Evolutionary conservation across 371 early-diverging fungal species (phyloP).

Genomic region (Rhizopus delemar): DNA sequence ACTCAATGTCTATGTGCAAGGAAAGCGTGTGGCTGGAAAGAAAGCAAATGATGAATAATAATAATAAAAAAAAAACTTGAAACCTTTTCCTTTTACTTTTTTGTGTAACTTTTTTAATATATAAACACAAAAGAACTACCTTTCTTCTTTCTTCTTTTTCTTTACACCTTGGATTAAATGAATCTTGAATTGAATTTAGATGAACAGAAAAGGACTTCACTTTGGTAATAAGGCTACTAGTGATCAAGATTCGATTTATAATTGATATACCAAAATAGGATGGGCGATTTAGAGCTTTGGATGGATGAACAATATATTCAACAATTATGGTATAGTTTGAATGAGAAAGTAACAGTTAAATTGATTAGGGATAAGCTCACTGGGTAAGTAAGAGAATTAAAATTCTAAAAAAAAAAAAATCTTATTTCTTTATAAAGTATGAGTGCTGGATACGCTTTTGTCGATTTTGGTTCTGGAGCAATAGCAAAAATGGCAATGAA

Average conservation of each 20-base stretch:
- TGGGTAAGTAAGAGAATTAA: constrained; percentile 44
- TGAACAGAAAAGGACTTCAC: not conserved
- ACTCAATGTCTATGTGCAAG: constrained; percentile 60
- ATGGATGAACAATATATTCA: constrained; percentile 76
- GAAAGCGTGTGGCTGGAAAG: constrained; percentile 46
- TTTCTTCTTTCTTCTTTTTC: not conserved
- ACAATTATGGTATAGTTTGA: constrained; percentile 64
- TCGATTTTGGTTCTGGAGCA: constrained; percentile 61
- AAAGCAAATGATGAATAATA: not conserved
- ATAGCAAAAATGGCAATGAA: constrained; percentile 65
- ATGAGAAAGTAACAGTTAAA: constrained; percentile 75
- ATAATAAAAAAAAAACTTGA: not conserved
- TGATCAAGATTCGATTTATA: not conserved
- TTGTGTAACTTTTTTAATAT: not conserved
- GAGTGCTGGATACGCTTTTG: constrained; percentile 72
- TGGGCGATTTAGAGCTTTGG: constrained; percentile 81
- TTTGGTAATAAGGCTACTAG: not conserved
- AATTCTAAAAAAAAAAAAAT: not conserved
- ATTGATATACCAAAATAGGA: constrained; percentile 37
- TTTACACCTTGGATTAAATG: not conserved
- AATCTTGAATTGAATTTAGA: not conserved
- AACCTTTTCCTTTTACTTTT: constrained; percentile 1
- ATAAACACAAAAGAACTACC: not conserved
- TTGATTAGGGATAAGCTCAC: constrained; percentile 81
- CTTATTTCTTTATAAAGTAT: constrained; percentile 20